These are phyloP conservation scores for Phytophthora crassamura DNA, from an alignment of 352 stramenopile species.

Conservation along the genomic window DNA sequence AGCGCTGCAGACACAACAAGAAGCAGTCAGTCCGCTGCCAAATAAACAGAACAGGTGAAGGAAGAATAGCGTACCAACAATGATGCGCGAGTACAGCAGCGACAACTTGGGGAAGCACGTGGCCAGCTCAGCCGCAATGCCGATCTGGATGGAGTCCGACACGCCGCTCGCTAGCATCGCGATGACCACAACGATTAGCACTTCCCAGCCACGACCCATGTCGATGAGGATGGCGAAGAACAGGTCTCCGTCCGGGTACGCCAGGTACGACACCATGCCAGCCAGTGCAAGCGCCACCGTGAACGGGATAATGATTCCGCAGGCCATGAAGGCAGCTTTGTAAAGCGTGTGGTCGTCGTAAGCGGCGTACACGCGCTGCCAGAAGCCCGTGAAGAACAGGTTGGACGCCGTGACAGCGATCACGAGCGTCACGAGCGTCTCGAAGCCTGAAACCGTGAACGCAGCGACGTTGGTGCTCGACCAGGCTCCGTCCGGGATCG, in stretches of 20 bases:
- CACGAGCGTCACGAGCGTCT: conserved; percentile 73
- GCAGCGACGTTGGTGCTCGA: conserved; percentile 56
- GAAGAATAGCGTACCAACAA: conserved; percentile 55
- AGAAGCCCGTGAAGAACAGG: conserved; percentile 85
- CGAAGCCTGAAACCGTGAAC: conserved; percentile 70
- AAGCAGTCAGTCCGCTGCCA: too few species aligned
- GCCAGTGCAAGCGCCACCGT: conserved; percentile 70
- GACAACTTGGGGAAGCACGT: conserved; percentile 73
- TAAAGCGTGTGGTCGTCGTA: conserved; percentile 64
- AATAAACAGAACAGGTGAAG: too few species aligned
- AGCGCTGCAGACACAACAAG: conserved; percentile 43
- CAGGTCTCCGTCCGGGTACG: conserved; percentile 60
- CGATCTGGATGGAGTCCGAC: conserved; percentile 79
- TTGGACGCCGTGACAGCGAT: conserved; percentile 73
- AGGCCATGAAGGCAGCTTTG: conserved; percentile 51
- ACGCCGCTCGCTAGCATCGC: conserved; percentile 70
- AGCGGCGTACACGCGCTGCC: conserved; percentile 75
- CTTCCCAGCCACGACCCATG: conserved; percentile 71
- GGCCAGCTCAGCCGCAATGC: conserved; percentile 72
- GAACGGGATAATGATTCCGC: conserved; percentile 68
- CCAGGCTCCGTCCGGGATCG: conserved; percentile 63
- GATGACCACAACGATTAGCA: conserved; percentile 75
- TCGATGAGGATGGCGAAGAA: conserved; percentile 82
- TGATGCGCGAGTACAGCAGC: conserved; percentile 57
- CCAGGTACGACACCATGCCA: conserved; percentile 76